phyloP scores from a whole-genome alignment of 208 protist species.

The Blastocrithidia nonstop region DNA sequence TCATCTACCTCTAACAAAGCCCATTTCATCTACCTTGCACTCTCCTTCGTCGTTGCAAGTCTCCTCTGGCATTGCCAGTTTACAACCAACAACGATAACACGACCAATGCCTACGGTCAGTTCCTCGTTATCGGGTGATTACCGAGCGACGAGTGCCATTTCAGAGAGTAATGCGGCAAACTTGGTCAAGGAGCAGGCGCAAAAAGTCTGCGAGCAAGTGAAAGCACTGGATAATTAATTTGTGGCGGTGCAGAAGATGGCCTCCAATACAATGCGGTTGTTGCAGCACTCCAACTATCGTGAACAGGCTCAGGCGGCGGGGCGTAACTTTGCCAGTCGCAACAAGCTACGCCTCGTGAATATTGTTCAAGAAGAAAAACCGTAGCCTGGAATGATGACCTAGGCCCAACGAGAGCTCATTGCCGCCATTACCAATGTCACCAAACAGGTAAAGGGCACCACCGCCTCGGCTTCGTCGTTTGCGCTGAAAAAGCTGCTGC shows the following conservation, averaged over 20 bases:
- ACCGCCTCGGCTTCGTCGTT: constrained; percentile 28
- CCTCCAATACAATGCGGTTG: constrained; percentile 53
- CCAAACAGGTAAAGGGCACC: constrained; percentile 43
- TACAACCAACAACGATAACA: constrained; percentile 4
- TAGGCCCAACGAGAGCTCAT: constrained; percentile 44
- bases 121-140: constrained; percentile 61
- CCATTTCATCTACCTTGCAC: too few relatives aligned
- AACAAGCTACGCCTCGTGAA: constrained; percentile 47
- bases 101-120: constrained; percentile 54
- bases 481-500: constrained; percentile 44
- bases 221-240: constrained; percentile 43
- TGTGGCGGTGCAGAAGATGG: constrained; percentile 50
- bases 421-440: constrained; percentile 41
- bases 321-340: constrained; percentile 59
- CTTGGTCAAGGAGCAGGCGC: constrained; percentile 44
- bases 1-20: too few relatives aligned
- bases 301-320: constrained; percentile 52
- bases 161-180: constrained; percentile 47
- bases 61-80: constrained; percentile 9
- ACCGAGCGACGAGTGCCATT: constrained; percentile 40
- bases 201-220: constrained; percentile 64
- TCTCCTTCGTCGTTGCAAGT: neutral
- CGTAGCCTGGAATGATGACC: constrained; percentile 30
- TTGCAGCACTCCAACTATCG: constrained; percentile 59
- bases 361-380: constrained; percentile 8